A percentile compares a stretch with the other conserved stretches of the same genome.
These are phyloP conservation scores for Chlamydomonas schloesseri DNA, from an alignment of 139 green algal genomes.

Conservation along the genomic window DNA sequence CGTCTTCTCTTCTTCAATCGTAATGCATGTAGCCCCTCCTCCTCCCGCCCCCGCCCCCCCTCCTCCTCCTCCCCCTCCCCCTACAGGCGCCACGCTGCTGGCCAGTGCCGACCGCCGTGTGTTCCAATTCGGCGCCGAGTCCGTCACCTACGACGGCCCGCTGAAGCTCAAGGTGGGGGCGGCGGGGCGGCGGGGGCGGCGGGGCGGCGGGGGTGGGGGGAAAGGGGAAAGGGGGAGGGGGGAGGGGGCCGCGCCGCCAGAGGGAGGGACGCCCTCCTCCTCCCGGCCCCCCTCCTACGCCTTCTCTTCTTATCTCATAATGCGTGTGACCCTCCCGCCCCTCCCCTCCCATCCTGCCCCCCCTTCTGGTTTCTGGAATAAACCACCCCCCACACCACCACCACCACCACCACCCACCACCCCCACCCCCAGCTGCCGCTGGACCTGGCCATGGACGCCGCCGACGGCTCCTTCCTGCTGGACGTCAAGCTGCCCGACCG, in stretches of 20 bases:
- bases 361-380: too few species aligned
- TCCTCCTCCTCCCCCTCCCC: background rate
- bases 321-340: too few species aligned
- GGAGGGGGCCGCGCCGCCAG: too few species aligned
- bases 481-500: conserved; percentile 69
- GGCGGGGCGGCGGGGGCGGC: too few species aligned
- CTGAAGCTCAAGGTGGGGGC: conserved; percentile 60
- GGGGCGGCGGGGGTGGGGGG: too few species aligned
- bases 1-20: too few species aligned
- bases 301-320: too few species aligned
- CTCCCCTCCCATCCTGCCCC: too few species aligned
- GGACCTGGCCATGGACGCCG: conserved; percentile 67
- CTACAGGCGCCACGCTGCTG: conserved; percentile 65
- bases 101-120: conserved; percentile 66
- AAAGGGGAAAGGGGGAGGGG: too few species aligned
- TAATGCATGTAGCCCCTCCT: too few species aligned
- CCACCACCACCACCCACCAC: too few species aligned
- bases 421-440: conserved; percentile 47
- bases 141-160: conserved; percentile 79
- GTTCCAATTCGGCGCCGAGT: conserved; percentile 66
- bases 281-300: too few species aligned
- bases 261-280: background rate
- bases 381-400: background rate
- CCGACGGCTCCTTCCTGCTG: conserved; percentile 64
- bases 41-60: background rate